phyloP scores from a whole-genome alignment of 495 filamentous ascomycete genomes.

The Daldinia childiae region DNA sequence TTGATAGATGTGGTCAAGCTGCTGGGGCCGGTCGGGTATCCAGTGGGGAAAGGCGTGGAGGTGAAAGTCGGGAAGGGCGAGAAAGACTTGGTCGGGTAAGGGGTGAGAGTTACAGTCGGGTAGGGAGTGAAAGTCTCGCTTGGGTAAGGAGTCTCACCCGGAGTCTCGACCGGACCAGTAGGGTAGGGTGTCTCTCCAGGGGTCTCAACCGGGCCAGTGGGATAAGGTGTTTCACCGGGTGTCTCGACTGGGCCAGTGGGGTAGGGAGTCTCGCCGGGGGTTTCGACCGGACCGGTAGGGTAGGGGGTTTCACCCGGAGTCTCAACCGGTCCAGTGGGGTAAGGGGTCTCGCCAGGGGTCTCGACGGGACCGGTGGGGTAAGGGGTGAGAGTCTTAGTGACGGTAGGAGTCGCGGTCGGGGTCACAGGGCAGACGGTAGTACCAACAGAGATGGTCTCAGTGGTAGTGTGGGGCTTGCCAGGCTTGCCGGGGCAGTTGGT shows the following conservation, averaged over 20 bases:
- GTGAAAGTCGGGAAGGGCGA: too few species aligned
- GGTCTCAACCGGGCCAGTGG: neutral
- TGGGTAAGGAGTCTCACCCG: slow-evolving; percentile 7
- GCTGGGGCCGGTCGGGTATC: slow-evolving; percentile 7
- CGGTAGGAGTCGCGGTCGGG: slow-evolving; percentile 11
- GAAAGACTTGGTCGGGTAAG: neutral
- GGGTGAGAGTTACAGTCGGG: neutral
- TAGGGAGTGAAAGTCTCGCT: neutral
- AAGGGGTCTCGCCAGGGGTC: neutral
- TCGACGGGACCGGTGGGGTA: neutral
- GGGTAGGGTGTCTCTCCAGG: neutral
- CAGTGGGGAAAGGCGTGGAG: too few species aligned
- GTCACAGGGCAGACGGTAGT: slow-evolving; percentile 36
- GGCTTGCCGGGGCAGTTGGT: slow-evolving; percentile 31
- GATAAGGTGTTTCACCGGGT: neutral
- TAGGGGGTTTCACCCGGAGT: neutral
- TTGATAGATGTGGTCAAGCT: slow-evolving; percentile 20
- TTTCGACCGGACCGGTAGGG: neutral
- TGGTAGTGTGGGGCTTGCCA: slow-evolving; percentile 20
- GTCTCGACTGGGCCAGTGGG: neutral
- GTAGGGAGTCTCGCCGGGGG: neutral
- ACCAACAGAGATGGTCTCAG: slow-evolving; percentile 17
- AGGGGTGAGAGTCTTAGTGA: slow-evolving; percentile 10
- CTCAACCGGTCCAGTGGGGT: neutral
- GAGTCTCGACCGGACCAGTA: neutral